Base-by-base conservation (phyloP, 306 rosid genomes). In the Gleditsia sinensis region DNA sequence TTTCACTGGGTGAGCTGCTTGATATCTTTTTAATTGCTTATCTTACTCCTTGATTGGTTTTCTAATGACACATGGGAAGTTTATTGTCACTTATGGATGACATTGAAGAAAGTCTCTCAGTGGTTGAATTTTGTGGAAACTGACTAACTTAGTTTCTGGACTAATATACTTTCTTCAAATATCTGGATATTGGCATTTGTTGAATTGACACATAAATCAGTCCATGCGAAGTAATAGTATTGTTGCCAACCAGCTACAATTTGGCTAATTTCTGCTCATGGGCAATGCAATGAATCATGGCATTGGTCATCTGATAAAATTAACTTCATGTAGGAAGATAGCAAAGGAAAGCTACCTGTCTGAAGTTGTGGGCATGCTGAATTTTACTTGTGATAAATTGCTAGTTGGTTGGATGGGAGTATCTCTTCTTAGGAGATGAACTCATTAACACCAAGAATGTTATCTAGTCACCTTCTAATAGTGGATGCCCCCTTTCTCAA, bases 1-100 rank as follows among this genome's bases (percentile, higher is more conserved):
- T 95, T 76, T 85, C 98, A 4, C 55, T 95, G 74, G 99, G 99
- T 95, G 62, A 81, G 93, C 74, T 76, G 77, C 79, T 63, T 65
- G 19, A 27, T 70, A 19, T 48, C 23, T 5, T 34, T 51, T 65
- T n/a, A 32, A 49, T 61, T 39, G 50, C 37, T 71, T 19, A 17
- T 28, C n/a, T 16, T 56, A 28, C 36, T 49, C 20, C 23, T 48
- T 33, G 14, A 28, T 69, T 39, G 30, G 34, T 14, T 24, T 39
- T 17, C 43, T 16, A 58, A 40, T 21, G 60, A 27, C 19, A 30
- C 21, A 0, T 16, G 21, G 7, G 14, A 16, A 30, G 14, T 67
- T 46, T 40, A 11, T 13, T 33, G 55, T 33, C 42, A 27, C 43
- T 58, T 34, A 8, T 75, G 20, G n/a, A 30, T n/a, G 27, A 20